Percentiles rank a stretch among this genome's conserved stretches.
These are phyloP conservation scores for Fusarium sp. DNA, from an alignment of 2,329 filamentous ascomycete genomes.

Conservation along the genomic window DNA sequence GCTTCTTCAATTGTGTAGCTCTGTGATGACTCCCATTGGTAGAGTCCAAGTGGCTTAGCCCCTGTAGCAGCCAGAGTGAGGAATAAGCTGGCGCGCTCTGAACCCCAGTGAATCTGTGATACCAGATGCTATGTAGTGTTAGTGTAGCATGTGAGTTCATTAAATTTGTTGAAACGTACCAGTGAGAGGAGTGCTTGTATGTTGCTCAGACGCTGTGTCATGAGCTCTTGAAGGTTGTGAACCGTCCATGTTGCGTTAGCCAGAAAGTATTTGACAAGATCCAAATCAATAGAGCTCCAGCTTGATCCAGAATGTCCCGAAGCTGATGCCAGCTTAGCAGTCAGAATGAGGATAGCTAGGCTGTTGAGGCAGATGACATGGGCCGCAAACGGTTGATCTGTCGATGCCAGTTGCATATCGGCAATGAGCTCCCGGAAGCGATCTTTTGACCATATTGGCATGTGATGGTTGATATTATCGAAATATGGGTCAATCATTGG, in stretches of 20 bases:
- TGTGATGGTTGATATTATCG: background rate
- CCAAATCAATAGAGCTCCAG: background rate
- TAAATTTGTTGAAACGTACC: background rate
- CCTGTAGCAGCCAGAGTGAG: background rate
- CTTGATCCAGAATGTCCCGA: background rate
- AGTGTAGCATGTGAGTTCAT: background rate
- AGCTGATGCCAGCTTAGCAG: background rate
- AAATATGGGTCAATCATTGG: background rate
- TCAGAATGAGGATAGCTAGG: background rate
- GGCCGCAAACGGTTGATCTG: background rate
- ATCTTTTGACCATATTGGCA: background rate
- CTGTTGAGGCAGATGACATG: background rate
- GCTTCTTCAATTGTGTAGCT: background rate
- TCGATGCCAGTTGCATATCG: background rate
- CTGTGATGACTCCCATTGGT: background rate
- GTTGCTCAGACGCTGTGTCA: background rate
- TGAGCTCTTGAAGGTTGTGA: background rate
- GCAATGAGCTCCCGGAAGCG: background rate
- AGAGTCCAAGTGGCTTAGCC: background rate
- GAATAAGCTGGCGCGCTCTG: background rate
- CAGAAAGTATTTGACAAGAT: background rate
- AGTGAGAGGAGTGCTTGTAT: background rate
- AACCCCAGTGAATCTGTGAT: background rate
- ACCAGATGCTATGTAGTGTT: background rate
- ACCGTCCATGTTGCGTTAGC: background rate